Evolutionary conservation across 2,329 filamentous ascomycete species (phyloP).

Genomic region (Periglandula ipomoeae): DNA sequence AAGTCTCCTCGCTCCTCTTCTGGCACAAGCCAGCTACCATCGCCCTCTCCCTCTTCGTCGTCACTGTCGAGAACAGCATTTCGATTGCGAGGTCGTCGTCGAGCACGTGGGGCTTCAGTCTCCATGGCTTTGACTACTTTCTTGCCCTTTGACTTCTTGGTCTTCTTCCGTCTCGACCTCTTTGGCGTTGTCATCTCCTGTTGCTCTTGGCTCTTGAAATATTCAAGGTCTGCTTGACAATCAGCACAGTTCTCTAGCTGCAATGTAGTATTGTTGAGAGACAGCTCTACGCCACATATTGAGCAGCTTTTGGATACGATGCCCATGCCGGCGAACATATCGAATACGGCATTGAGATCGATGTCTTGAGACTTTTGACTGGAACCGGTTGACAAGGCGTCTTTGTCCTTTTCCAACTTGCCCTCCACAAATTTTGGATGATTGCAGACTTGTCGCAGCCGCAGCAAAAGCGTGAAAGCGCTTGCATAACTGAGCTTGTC

Average conservation of each 20-base stretch:
- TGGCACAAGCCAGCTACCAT: conserved; percentile 72
- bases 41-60: conserved; percentile 59
- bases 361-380: conserved; percentile 44
- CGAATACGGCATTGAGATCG: conserved; percentile 74
- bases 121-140: conserved; percentile 10
- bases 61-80: conserved; percentile 58
- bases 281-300: conserved; percentile 66
- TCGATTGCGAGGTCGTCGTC: conserved; percentile 36
- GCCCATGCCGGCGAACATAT: conserved; percentile 76
- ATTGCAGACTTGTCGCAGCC: conserved; percentile 88
- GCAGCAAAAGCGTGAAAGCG: conserved; percentile 82
- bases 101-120: conserved; percentile 11
- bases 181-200: conserved; percentile 26
- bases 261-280: conserved; percentile 32
- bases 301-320: conserved; percentile 73
- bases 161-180: conserved; percentile 23
- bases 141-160: conserved; percentile 24
- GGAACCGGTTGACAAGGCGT: conserved; percentile 62
- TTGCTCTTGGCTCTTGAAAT: conserved; percentile 42
- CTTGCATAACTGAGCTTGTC: conserved; percentile 83
- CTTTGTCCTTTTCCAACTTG: conserved; percentile 79
- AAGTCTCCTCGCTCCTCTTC: conserved; percentile 53
- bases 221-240: conserved; percentile 66
- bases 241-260: conserved; percentile 55
- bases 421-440: conserved; percentile 82